Evolutionary conservation across 2,329 filamentous ascomycete genomes (phyloP).

Genomic region (Colletotrichum sp.): DNA sequence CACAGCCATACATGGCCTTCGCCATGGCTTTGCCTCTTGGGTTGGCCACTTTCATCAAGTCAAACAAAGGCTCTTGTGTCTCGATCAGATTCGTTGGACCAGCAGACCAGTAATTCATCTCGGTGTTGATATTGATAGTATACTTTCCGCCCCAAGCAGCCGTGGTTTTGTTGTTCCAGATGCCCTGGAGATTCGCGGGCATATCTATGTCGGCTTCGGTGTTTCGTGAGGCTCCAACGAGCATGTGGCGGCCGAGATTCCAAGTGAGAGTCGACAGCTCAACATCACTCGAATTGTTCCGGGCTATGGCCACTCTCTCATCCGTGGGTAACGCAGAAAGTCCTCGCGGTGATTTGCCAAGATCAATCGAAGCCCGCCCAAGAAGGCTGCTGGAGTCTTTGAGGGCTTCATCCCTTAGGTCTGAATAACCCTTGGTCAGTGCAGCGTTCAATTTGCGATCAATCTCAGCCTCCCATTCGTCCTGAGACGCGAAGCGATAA

Average conservation of each 20-base stretch:
- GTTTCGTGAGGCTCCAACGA: slow-evolving; percentile 29
- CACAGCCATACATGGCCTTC: slow-evolving; percentile 39
- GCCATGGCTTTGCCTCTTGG: slow-evolving; percentile 36
- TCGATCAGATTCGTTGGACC: slow-evolving; percentile 36
- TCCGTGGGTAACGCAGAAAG: neutral
- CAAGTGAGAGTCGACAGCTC: slow-evolving; percentile 31
- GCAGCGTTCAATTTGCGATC: slow-evolving; percentile 27
- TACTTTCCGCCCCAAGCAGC: slow-evolving; percentile 46
- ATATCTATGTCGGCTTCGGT: slow-evolving; percentile 24
- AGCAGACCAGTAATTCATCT: slow-evolving; percentile 46
- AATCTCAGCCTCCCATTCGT: slow-evolving; percentile 26
- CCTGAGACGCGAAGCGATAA: slow-evolving; percentile 26
- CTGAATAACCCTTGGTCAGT: slow-evolving; percentile 19
- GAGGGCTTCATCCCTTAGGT: slow-evolving; percentile 19
- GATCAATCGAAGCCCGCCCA: slow-evolving; percentile 25
- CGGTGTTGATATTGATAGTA: slow-evolving; percentile 47
- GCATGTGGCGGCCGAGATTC: slow-evolving; percentile 36
- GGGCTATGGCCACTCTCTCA: slow-evolving; percentile 11
- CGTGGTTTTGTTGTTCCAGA: slow-evolving; percentile 36
- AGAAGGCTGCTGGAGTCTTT: slow-evolving; percentile 25
- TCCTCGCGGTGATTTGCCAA: slow-evolving; percentile 16
- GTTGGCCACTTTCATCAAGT: slow-evolving; percentile 35
- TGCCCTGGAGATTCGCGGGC: slow-evolving; percentile 38
- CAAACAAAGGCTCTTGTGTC: slow-evolving; percentile 44
- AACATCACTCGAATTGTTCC: slow-evolving; percentile 25